Evolutionary conservation across 495 filamentous ascomycete species (phyloP).

Genomic region (Staphylotrichum longicolle): DNA sequence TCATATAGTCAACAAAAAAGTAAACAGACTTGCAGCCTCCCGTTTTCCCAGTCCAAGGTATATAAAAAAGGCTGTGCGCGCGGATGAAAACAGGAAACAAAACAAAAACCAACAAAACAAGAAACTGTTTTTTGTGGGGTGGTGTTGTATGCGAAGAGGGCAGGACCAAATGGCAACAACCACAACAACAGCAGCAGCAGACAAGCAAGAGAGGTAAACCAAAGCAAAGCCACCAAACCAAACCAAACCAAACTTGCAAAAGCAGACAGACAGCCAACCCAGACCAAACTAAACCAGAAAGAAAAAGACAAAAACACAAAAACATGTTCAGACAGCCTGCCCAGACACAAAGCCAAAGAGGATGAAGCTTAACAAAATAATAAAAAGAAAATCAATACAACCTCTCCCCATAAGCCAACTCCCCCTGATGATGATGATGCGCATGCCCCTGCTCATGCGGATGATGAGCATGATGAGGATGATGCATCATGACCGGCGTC

Average conservation of each 20-base stretch:
- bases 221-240: background rate
- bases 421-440: slow-evolving; percentile 40
- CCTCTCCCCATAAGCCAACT: slow-evolving; percentile 42
- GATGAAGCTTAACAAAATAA: background rate
- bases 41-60: too few species aligned
- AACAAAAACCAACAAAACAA: background rate
- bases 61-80: too few species aligned
- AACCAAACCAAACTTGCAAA: background rate
- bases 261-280: background rate
- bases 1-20: too few species aligned
- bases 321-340: slow-evolving; percentile 21
- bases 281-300: background rate
- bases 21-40: too few species aligned
- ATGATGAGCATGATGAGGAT: slow-evolving; percentile 37
- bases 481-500: slow-evolving; percentile 23
- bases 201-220: too few species aligned
- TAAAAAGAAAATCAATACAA: slow-evolving; percentile 36
- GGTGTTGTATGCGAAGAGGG: background rate
- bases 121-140: background rate
- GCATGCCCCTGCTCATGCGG: slow-evolving; percentile 41
- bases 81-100: background rate
- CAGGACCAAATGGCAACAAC: background rate
- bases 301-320: background rate
- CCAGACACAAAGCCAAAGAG: background rate
- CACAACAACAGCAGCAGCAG: too few species aligned